Evolutionary conservation across 768 basidiomycete genomes (phyloP).

Genomic region (Mycena haematopus): DNA sequence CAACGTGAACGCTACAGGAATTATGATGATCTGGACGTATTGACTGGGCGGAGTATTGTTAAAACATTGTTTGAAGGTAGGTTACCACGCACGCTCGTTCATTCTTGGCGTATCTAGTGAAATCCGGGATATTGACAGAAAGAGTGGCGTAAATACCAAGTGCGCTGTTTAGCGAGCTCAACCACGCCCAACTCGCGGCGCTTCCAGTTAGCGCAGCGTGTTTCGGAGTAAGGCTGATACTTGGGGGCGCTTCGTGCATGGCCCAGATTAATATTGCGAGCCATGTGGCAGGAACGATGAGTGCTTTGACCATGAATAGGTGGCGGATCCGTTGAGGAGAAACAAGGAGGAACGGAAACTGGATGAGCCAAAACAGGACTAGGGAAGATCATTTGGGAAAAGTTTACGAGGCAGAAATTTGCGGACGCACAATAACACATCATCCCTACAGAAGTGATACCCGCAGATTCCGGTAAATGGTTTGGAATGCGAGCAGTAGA

Average conservation of each 20-base stretch:
- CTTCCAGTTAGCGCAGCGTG: slow-evolving; percentile 59
- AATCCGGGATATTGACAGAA: slow-evolving; percentile 85
- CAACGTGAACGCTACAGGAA: slow-evolving; percentile 79
- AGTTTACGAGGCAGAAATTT: background rate
- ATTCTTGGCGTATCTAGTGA: slow-evolving; percentile 82
- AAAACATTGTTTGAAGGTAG: background rate
- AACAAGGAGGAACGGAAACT: slow-evolving; percentile 77
- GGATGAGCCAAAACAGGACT: slow-evolving; percentile 76
- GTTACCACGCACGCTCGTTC: slow-evolving; percentile 57
- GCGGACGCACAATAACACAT: slow-evolving; percentile 26
- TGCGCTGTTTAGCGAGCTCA: slow-evolving; percentile 77
- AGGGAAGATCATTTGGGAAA: background rate
- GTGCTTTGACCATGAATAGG: slow-evolving; percentile 74
- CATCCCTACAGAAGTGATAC: slow-evolving; percentile 69
- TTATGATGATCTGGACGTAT: slow-evolving; percentile 76
- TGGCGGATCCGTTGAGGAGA: slow-evolving; percentile 80
- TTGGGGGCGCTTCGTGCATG: slow-evolving; percentile 67
- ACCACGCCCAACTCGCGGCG: slow-evolving; percentile 77
- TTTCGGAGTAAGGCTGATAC: slow-evolving; percentile 61
- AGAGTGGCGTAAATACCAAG: slow-evolving; percentile 77
- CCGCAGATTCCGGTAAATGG: slow-evolving; percentile 57
- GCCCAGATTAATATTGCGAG: slow-evolving; percentile 83
- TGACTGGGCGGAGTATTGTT: slow-evolving; percentile 49
- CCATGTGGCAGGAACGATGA: slow-evolving; percentile 69
- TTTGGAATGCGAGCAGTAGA: slow-evolving; percentile 70